Evolutionary conservation across 371 early-diverging fungal species (phyloP).

Genomic region (Mortierella sp.): DNA sequence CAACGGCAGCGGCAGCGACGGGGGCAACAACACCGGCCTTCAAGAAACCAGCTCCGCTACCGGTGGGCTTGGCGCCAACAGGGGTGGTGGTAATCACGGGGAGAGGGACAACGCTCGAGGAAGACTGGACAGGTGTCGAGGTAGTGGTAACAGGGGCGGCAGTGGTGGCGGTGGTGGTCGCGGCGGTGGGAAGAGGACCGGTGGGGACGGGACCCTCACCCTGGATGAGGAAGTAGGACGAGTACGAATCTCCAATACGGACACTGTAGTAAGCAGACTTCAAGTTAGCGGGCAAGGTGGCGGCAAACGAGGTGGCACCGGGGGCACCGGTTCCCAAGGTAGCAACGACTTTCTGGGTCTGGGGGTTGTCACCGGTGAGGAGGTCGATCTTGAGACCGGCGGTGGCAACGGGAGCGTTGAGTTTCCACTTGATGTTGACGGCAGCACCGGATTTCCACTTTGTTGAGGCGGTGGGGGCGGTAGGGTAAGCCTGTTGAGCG

Average conservation of each 20-base stretch:
- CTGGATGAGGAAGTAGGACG: slow-evolving; percentile 12
- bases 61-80: neutral
- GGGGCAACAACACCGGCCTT: slow-evolving; percentile 14
- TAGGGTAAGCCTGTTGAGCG: slow-evolving; percentile 14
- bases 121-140: neutral
- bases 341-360: neutral
- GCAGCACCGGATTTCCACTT: slow-evolving; percentile 2
- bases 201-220: slow-evolving; percentile 13
- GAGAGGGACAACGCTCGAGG: neutral
- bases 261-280: slow-evolving; percentile 16
- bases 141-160: neutral
- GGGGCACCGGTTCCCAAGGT: slow-evolving; percentile 12
- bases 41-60: slow-evolving; percentile 11
- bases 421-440: slow-evolving; percentile 8
- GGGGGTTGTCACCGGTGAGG: slow-evolving; percentile 13
- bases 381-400: slow-evolving; percentile 9
- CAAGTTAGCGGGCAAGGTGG: slow-evolving; percentile 2
- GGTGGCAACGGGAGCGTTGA: neutral
- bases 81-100: neutral
- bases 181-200: slow-evolving; percentile 17
- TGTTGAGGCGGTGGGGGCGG: slow-evolving; percentile 10
- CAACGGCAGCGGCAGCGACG: slow-evolving; percentile 15
- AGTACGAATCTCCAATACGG: slow-evolving; percentile 15
- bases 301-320: neutral
- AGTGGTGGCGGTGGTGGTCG: neutral